Evolutionary conservation across 345 rosid genomes (phyloP).

Genomic region (Populus tremula): DNA sequence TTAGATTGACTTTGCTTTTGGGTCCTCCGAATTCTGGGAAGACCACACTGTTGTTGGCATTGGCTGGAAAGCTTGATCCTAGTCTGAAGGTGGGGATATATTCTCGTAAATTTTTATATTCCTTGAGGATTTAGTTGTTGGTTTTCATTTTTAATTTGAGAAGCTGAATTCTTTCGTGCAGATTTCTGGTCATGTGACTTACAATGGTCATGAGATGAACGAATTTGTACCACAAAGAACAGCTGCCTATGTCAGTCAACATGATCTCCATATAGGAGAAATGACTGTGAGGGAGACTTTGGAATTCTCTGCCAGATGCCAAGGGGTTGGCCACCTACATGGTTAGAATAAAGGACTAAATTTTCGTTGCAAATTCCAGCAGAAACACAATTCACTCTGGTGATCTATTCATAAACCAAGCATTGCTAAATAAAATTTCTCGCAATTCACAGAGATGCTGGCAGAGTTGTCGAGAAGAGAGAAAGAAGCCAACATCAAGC

Average conservation of each 20-base stretch:
- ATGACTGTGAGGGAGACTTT: slow-evolving; percentile 77
- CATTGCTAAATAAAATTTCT: background rate
- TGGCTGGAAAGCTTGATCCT: slow-evolving; percentile 71
- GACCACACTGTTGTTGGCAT: slow-evolving; percentile 69
- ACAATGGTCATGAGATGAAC: slow-evolving; percentile 50
- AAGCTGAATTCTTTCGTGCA: slow-evolving; percentile 13
- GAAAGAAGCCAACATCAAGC: slow-evolving; percentile 69
- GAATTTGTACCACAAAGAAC: slow-evolving; percentile 67
- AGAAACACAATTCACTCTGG: background rate
- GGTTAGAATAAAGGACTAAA: slow-evolving; percentile 35
- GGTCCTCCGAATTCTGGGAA: slow-evolving; percentile 92
- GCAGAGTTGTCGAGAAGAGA: slow-evolving; percentile 76
- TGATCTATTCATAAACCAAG: background rate
- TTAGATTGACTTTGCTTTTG: slow-evolving; percentile 70
- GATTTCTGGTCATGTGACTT: slow-evolving; percentile 58
- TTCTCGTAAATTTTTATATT: background rate
- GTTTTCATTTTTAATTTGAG: background rate
- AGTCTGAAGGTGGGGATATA: slow-evolving; percentile 45
- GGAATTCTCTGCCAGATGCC: slow-evolving; percentile 75
- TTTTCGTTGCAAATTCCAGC: background rate
- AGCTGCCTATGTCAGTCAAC: slow-evolving; percentile 67
- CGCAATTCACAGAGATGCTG: slow-evolving; percentile 47
- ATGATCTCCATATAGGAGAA: slow-evolving; percentile 57
- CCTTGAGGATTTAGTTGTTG: background rate
- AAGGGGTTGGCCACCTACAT: slow-evolving; percentile 57